Evolutionary conservation across 495 filamentous ascomycete species (phyloP).

Genomic region (Neurospora discreta): DNA sequence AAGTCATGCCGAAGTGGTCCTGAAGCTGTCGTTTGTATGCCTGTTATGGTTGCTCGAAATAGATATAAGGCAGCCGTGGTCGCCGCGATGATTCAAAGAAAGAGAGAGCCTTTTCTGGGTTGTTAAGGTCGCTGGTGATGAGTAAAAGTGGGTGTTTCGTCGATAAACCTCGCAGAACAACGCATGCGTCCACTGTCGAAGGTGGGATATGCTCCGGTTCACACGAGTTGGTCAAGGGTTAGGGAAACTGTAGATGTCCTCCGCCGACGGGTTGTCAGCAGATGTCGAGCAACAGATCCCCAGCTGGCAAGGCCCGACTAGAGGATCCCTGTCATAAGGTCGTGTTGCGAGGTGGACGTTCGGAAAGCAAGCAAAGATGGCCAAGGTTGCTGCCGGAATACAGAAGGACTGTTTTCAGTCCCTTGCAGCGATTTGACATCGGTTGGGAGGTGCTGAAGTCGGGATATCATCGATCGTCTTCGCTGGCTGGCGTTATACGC

Average conservation of each 20-base stretch:
- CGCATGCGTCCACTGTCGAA: not conserved
- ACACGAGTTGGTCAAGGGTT: not conserved
- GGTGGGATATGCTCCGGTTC: not conserved
- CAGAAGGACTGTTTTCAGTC: not conserved
- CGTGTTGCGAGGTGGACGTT: not conserved
- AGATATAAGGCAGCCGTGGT: not conserved
- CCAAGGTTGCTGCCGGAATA: not conserved
- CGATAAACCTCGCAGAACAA: not conserved
- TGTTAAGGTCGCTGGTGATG: not conserved
- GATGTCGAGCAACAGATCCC: not conserved
- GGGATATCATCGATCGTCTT: not conserved
- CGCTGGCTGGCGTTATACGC: not conserved
- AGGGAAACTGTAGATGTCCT: not conserved
- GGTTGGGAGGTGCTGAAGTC: not conserved
- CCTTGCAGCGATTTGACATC: not conserved
- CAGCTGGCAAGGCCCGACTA: not conserved
- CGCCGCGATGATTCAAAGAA: not conserved
- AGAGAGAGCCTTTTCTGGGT: not conserved
- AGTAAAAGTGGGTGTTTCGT: not conserved
- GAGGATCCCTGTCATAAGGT: too few relatives aligned
- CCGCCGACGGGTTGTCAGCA: not conserved
- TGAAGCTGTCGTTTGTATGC: not conserved
- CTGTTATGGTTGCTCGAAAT: not conserved
- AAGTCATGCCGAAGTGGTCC: not conserved
- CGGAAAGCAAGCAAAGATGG: not conserved